These are phyloP conservation scores for Starmera pachycereana DNA, from an alignment of 805 yeast genomes.

Conservation along the genomic window DNA sequence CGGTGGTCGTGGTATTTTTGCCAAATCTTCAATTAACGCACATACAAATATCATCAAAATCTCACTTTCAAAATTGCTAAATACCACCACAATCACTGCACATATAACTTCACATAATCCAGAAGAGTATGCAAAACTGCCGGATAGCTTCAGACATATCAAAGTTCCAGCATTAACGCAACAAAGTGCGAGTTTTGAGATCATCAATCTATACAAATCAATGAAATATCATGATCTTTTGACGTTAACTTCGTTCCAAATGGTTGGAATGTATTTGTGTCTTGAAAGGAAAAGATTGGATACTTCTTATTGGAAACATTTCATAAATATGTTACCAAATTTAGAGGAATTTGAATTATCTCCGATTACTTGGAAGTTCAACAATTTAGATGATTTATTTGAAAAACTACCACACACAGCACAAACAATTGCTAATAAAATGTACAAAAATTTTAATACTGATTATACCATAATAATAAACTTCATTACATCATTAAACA, in stretches of 20 bases:
- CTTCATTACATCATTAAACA: conserved; percentile 5
- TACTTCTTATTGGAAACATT: conserved; percentile 57
- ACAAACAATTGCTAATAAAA: conserved; percentile 27
- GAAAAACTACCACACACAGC: conserved; percentile 36
- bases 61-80: conserved; percentile 48
- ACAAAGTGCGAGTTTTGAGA: conserved; percentile 12
- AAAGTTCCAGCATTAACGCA: conserved; percentile 9
- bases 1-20: conserved; percentile 59
- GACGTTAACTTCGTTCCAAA: conserved; percentile 47
- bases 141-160: conserved; percentile 5
- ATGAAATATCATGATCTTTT: conserved; percentile 23
- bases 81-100: conserved; percentile 39
- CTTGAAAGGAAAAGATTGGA: conserved; percentile 31
- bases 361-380: conserved; percentile 56
- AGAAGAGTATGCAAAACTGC: conserved; percentile 5
- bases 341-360: conserved; percentile 38
- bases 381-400: conserved; percentile 20
- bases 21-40: conserved; percentile 24
- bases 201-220: conserved; percentile 8
- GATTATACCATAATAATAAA: conserved; percentile 34
- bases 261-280: conserved; percentile 39
- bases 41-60: conserved; percentile 42
- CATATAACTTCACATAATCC: conserved; percentile 30
- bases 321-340: conserved; percentile 54
- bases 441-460: conserved; percentile 28